Percentiles rank a stretch among this genome's conserved stretches.
phyloP scores from a whole-genome alignment of 371 early-diverging fungal genomes.

The Synchytrium microbalum region DNA sequence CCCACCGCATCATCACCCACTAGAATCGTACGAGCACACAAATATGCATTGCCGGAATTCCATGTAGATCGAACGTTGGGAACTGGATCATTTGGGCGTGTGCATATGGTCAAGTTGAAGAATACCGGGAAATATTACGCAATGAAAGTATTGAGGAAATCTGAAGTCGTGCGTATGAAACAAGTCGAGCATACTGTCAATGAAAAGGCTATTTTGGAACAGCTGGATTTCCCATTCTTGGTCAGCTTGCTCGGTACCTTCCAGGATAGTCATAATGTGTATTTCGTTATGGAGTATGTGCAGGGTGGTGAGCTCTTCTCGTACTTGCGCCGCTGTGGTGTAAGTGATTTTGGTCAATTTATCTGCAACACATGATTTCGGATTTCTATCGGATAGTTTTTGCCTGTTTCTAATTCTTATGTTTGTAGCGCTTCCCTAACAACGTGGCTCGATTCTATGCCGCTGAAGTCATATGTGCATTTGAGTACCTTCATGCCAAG shows the following conservation, averaged over 20 bases:
- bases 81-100: constrained; percentile 98
- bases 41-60: constrained; percentile 29
- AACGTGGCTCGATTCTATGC: constrained; percentile 73
- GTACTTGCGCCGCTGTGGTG: constrained; percentile 46
- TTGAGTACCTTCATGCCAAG: constrained; percentile 53
- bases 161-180: constrained; percentile 87
- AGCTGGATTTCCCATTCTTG: constrained; percentile 84
- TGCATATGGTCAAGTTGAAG: constrained; percentile 78
- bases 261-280: constrained; percentile 75
- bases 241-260: constrained; percentile 90
- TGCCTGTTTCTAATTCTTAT: constrained; percentile 26
- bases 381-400: too few species aligned
- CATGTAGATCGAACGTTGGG: constrained; percentile 59
- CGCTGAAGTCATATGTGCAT: constrained; percentile 56
- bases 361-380: constrained; percentile 28
- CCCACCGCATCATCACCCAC: background rate
- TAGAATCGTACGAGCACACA: background rate
- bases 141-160: constrained; percentile 93
- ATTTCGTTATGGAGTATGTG: constrained; percentile 90
- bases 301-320: constrained; percentile 93
- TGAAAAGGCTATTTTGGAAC: constrained; percentile 88
- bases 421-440: constrained; percentile 66
- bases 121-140: constrained; percentile 81
- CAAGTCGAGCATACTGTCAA: constrained; percentile 97
- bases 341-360: constrained; percentile 26